A percentile compares a stretch with the other conserved stretches of the same genome.
Conservation (phyloP, 129 eudicot genomes). For the Smallanthus sonchifolius region DNA sequence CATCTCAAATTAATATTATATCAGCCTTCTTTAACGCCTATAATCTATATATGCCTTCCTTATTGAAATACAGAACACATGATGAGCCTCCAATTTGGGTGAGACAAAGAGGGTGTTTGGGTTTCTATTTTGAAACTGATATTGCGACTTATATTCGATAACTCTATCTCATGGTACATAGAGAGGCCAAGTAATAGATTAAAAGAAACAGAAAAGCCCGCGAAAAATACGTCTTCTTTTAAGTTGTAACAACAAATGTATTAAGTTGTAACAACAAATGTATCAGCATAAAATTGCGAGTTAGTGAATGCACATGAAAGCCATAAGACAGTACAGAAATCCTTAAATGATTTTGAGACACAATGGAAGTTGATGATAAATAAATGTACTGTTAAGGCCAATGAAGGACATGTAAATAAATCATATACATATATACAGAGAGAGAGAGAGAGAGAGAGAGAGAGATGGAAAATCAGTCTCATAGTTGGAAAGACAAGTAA, state of each 20-base stretch:
- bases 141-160: background rate
- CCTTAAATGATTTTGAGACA: conserved; percentile 22
- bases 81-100: conserved; percentile 2
- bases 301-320: background rate
- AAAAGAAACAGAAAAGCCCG: background rate
- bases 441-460: no score
- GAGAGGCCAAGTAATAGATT: background rate
- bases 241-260: background rate
- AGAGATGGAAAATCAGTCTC: conserved; percentile 5
- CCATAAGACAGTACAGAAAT: conserved; percentile 20
- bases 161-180: background rate
- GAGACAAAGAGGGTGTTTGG: background rate
- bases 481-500: conserved; percentile 8
- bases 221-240: background rate
- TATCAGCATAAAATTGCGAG: background rate
- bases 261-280: no score
- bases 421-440: no score
- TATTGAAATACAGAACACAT: background rate
- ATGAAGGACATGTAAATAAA: background rate
- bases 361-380: conserved; percentile 17
- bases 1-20: conserved; percentile 1
- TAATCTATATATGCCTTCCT: background rate
- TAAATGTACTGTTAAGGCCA: conserved; percentile 18
- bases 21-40: background rate
- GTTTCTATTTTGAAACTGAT: background rate